Conservation (phyloP, 2,329 filamentous ascomycete species). For the Annulohypoxylon truncatum region DNA sequence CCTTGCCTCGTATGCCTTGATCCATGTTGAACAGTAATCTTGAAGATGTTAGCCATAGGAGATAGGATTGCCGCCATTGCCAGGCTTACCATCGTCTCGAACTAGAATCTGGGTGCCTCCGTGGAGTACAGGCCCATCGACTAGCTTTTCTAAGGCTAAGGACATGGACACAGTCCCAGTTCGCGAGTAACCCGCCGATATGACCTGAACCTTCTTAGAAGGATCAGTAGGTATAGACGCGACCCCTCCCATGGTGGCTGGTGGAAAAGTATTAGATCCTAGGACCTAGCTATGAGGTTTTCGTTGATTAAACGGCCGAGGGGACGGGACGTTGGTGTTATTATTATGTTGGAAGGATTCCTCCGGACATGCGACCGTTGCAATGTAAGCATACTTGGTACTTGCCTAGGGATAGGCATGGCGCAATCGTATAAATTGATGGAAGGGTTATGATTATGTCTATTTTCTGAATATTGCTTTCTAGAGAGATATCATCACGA, state of each 20-base stretch:
- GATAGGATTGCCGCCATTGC: background rate
- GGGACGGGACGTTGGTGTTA: background rate
- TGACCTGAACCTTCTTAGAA: constrained; percentile 53
- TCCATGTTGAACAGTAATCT: constrained; percentile 42
- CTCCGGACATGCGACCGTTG: background rate
- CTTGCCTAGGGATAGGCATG: background rate
- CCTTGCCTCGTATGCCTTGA: constrained; percentile 43
- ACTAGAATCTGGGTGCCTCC: constrained; percentile 56
- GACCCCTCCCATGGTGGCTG: constrained; percentile 38
- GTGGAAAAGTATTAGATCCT: background rate
- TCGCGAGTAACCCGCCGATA: constrained; percentile 57
- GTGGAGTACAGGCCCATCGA: constrained; percentile 62
- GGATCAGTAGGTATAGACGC: constrained; percentile 51
- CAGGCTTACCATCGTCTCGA: constrained; percentile 51
- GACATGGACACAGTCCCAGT: constrained; percentile 64
- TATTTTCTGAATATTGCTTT: background rate
- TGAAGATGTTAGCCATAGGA: background rate
- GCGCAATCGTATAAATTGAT: background rate
- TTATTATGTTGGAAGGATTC: background rate
- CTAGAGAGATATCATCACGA: background rate
- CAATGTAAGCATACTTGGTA: constrained; percentile 1
- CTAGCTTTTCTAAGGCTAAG: constrained; percentile 59
- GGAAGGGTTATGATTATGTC: background rate
- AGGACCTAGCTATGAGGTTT: background rate
- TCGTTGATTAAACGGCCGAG: background rate